Conservation (phyloP, 441 rosid species). For the Lepidium campestre region DNA sequence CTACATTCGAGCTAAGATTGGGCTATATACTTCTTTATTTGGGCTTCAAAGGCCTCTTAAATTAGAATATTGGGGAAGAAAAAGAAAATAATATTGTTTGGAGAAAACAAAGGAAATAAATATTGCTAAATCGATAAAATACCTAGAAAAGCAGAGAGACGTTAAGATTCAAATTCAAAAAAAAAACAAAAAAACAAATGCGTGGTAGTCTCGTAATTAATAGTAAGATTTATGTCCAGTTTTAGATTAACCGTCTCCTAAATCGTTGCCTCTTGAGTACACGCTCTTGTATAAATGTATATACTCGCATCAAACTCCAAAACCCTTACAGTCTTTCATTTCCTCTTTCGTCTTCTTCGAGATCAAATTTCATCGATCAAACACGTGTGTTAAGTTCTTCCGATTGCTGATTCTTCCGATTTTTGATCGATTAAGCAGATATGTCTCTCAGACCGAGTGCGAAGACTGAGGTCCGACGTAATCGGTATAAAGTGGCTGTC, state of each 20-base stretch:
- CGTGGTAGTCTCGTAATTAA: not conserved
- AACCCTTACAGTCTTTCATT: slow-evolving; percentile 1
- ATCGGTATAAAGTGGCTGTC: slow-evolving; percentile 52
- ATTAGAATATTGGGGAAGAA: not conserved
- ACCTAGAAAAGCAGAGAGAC: slow-evolving; percentile 17
- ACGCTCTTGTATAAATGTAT: slow-evolving; percentile 11
- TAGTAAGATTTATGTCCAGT: not conserved
- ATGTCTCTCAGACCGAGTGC: slow-evolving; percentile 62
- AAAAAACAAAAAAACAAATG: not conserved
- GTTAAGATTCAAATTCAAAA: slow-evolving; percentile 30
- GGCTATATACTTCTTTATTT: not conserved
- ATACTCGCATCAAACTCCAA: slow-evolving; percentile 11
- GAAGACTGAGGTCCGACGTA: slow-evolving; percentile 55
- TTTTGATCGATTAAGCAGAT: not conserved
- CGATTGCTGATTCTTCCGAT: not conserved
- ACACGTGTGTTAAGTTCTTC: not conserved
- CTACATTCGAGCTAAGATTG: not conserved
- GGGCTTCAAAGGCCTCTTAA: slow-evolving; percentile 6
- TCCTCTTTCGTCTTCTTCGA: not conserved
- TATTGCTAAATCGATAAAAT: slow-evolving; percentile 1
- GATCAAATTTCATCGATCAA: not conserved
- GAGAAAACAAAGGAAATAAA: slow-evolving; percentile 1
- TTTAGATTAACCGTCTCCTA: not conserved
- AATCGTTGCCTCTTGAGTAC: slow-evolving; percentile 4
- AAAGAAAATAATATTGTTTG: not conserved